Evolutionary conservation across 2,329 filamentous ascomycete species (phyloP).

Genomic region (Ophiostoma populinum): DNA sequence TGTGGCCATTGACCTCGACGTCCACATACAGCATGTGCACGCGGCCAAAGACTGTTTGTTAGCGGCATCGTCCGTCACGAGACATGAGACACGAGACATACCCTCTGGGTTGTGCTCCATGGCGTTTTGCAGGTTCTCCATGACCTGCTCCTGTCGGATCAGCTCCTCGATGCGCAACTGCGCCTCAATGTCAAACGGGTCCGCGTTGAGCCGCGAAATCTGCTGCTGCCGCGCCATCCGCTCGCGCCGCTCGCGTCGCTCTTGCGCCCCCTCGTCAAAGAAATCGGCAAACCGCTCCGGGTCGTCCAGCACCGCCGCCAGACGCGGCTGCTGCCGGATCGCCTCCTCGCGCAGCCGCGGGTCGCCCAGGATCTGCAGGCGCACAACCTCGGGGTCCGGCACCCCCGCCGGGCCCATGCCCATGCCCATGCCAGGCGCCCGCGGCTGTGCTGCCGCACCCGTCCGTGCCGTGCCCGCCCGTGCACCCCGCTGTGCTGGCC

Average conservation of each 20-base stretch:
- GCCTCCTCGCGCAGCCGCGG: constrained; percentile 55
- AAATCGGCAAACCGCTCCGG: constrained; percentile 59
- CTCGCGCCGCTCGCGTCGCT: constrained; percentile 52
- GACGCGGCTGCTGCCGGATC: constrained; percentile 53
- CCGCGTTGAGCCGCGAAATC: constrained; percentile 73
- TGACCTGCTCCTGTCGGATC: constrained; percentile 84
- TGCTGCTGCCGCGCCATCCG: constrained; percentile 65
- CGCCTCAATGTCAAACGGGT: constrained; percentile 85
- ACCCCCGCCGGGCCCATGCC: constrained; percentile 12
- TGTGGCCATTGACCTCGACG: constrained; percentile 82
- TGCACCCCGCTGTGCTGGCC: constrained; percentile 15
- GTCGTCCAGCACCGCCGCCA: constrained; percentile 62
- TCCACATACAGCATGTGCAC: constrained; percentile 95
- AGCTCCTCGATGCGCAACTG: constrained; percentile 92
- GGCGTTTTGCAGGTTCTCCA: constrained; percentile 89
- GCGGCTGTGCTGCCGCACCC: constrained; percentile 14
- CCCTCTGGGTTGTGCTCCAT: constrained; percentile 97
- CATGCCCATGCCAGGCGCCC: no score
- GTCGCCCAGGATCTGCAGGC: constrained; percentile 68
- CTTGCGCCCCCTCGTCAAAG: constrained; percentile 46
- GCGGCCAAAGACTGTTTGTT: constrained; percentile 62
- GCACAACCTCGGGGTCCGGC: constrained; percentile 63
- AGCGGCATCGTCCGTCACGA: neutral
- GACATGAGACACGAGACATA: constrained; percentile 23
- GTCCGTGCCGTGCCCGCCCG: constrained; percentile 15